Conservation (phyloP, 2,329 filamentous ascomycete species). For the Ascochyta clinopodiicola region DNA sequence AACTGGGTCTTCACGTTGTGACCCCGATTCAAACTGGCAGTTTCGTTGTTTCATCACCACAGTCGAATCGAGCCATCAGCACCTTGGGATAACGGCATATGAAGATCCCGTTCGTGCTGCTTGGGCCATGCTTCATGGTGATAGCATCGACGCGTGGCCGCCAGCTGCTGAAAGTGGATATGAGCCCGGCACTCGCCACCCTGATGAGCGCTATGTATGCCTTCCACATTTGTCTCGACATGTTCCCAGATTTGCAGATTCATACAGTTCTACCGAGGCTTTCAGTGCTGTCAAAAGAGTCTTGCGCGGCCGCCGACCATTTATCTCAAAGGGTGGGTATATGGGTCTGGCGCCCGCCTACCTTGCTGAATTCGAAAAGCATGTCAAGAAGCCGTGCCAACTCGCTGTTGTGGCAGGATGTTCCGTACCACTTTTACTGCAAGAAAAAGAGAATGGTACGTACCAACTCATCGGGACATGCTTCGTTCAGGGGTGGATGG, state of each 20-base stretch:
- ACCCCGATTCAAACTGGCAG: too few species aligned
- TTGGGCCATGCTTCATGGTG: neutral
- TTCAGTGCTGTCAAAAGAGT: neutral
- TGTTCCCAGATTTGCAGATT: neutral
- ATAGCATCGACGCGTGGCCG: neutral
- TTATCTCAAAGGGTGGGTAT: neutral
- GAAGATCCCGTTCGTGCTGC: neutral
- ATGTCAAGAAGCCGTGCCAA: neutral
- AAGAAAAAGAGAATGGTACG: neutral
- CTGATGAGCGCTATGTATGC: neutral
- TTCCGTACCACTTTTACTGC: neutral
- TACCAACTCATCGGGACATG: slow-evolving; percentile 1
- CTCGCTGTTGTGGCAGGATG: neutral
- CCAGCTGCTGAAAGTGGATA: neutral
- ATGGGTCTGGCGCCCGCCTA: neutral
- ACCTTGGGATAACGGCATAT: neutral
- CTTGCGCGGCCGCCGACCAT: neutral
- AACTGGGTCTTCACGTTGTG: too few species aligned
- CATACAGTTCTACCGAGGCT: neutral
- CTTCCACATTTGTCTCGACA: neutral
- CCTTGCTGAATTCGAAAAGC: neutral
- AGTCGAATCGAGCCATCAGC: neutral
- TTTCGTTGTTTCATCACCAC: too few species aligned
- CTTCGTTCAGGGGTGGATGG: slow-evolving; percentile 11
- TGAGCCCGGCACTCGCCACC: neutral